These are phyloP conservation scores for Fraxinus excelsior DNA, from an alignment of 257 asterid species.

Conservation along the genomic window DNA sequence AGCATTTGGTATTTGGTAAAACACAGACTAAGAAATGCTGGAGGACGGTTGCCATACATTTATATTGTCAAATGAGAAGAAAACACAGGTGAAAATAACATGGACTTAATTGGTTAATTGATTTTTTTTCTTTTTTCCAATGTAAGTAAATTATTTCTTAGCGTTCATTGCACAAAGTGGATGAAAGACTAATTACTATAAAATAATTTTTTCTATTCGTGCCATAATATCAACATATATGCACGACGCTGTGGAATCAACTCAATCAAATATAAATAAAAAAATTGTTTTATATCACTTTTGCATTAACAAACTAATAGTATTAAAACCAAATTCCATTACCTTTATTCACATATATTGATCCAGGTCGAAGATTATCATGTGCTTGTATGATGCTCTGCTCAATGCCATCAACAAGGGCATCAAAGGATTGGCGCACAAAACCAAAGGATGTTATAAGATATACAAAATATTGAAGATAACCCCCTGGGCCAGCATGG, in stretches of 20 bases:
- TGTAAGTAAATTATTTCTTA: neutral
- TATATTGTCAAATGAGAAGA: neutral
- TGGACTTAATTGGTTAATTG: neutral
- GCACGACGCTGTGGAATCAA: neutral
- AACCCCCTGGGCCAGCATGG: constrained; percentile 99
- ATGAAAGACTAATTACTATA: neutral
- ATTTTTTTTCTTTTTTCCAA: too few relatives aligned
- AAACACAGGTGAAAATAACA: neutral
- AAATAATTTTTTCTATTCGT: neutral
- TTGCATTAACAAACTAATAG: neutral
- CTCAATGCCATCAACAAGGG: constrained; percentile 94
- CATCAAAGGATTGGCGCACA: constrained; percentile 96
- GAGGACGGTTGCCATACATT: neutral
- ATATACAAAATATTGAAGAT: constrained; percentile 88
- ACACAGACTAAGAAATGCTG: neutral
- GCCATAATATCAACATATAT: neutral
- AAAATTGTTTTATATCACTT: neutral
- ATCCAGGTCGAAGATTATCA: constrained; percentile 86
- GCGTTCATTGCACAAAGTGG: neutral
- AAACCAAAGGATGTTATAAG: constrained; percentile 94
- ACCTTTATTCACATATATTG: constrained; percentile 89
- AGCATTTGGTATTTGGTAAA: neutral
- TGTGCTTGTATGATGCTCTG: constrained; percentile 90
- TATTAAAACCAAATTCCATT: constrained; percentile 15
- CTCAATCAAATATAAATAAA: neutral